phyloP scores from a whole-genome alignment of 768 basidiomycete genomes.

The Boletus rubescentipes region DNA sequence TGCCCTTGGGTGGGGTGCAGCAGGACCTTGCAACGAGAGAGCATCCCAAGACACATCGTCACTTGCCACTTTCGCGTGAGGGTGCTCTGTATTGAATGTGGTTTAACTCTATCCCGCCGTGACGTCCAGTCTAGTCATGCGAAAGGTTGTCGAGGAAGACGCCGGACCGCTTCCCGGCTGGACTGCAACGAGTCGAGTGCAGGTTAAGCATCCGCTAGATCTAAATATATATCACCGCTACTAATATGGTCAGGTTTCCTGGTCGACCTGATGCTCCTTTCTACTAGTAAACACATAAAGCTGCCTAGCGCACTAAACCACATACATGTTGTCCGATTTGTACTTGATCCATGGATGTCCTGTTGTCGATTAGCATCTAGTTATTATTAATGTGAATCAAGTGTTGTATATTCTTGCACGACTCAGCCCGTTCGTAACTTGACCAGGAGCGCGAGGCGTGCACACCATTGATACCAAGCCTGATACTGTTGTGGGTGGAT shows the following conservation, averaged over 20 bases:
- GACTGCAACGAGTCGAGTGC: not conserved
- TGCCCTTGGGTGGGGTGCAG: conserved; percentile 19
- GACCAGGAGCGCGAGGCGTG: too few relatives aligned
- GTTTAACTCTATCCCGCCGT: conserved; percentile 16
- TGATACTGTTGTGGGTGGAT: too few relatives aligned
- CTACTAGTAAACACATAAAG: not conserved
- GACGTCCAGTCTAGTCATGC: conserved; percentile 20
- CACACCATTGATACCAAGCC: too few relatives aligned
- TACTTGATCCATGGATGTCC: not conserved
- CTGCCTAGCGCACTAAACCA: not conserved
- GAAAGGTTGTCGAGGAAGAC: conserved; percentile 8
- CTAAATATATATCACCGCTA: not conserved
- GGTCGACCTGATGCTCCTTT: not conserved
- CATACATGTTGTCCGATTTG: not conserved
- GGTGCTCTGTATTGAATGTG: conserved; percentile 12
- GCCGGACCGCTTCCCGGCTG: not conserved
- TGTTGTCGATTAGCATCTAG: not conserved
- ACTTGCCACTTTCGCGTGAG: conserved; percentile 13
- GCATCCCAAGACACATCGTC: conserved; percentile 19
- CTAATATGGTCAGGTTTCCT: not conserved
- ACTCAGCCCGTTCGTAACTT: too few relatives aligned
- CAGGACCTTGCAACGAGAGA: conserved; percentile 12
- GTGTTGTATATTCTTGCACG: not conserved
- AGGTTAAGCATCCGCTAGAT: not conserved
- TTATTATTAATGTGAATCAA: not conserved